These are phyloP conservation scores for Plasmodium coatneyi DNA, from an alignment of 169 alveolate species.

Conservation along the genomic window DNA sequence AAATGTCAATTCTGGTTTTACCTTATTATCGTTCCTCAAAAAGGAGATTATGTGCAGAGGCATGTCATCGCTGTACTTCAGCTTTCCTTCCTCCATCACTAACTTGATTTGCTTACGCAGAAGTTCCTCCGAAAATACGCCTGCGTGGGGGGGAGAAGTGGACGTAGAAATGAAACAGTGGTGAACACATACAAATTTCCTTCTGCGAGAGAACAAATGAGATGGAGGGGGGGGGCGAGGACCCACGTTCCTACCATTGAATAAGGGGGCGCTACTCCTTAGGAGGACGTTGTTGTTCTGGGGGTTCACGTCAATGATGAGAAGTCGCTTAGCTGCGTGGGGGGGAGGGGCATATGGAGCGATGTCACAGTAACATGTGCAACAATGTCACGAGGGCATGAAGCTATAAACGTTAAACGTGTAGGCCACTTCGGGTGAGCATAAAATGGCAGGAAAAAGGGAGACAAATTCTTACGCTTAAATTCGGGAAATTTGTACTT, in stretches of 20 bases:
- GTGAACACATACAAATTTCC: background rate
- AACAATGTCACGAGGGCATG: background rate
- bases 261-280: conserved; percentile 47
- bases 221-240: background rate
- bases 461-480: conserved; percentile 26
- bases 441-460: background rate
- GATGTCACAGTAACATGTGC: background rate
- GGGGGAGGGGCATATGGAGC: background rate
- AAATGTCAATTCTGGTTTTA: background rate
- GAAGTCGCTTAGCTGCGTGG: conserved; percentile 16
- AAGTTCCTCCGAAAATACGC: conserved; percentile 28
- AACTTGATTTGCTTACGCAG: conserved; percentile 8
- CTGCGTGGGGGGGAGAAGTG: background rate
- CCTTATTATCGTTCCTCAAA: conserved; percentile 28
- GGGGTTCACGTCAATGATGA: conserved; percentile 19
- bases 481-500: conserved; percentile 30
- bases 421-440: background rate
- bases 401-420: background rate
- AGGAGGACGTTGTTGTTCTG: conserved; percentile 18
- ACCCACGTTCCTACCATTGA: conserved; percentile 21
- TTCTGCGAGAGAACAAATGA: background rate
- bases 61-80: conserved; percentile 17
- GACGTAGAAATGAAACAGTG: background rate
- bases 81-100: background rate
- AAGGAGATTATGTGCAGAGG: conserved; percentile 27